Base-by-base conservation (phyloP, 2,329 filamentous ascomycete species). In the Pseudogymnoascus sp. region DNA sequence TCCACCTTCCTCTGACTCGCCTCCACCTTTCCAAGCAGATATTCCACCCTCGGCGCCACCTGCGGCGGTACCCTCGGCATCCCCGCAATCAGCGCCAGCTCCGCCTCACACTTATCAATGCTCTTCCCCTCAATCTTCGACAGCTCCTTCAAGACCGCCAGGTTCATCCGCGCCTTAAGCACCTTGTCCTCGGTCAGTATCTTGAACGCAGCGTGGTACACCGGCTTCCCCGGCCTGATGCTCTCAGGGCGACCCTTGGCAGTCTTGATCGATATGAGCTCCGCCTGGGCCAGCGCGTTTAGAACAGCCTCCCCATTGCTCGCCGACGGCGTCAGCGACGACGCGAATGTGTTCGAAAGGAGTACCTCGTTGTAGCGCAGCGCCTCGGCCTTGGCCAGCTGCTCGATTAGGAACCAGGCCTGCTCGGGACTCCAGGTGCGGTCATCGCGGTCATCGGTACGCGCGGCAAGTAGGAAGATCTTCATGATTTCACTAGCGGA, bases 401-500 rank as follows among this genome's bases (percentile, higher is more conserved):
- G 80, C 73, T 90, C 93, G 75, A 98, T 88, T 1, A 99, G 78
- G 65, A 89, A 83, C 95, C 95, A 98, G 0, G 92, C 93, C 78
- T 98, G 95, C 72, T 95, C 88, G 4, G 86, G 80, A 0, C 87
- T 90, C 90, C 92, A 98, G 63, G 84, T 83, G 31, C 83, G 83
- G 43, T 81, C 78, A 2, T 79, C 78, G 13, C 75, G 73, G 16
- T 76, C 72, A 43, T 73, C 75, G 14, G 77, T 73, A 14, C 73
- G 74, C 1, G 78, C 73, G 61, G 83, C 83, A 72, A 96, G 80
- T 31, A 99, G 84, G 77, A 93, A 98, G 82, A 97, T 92, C 73
- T 96, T 96, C 66, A 96, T 79, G 60, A 98, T 93, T 73, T 98
- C 95, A 0, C 90, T 90, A 0, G 92, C 90, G 16, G 89, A 90